Conservation (phyloP, 129 eudicot genomes). For the Artemisia tridentata region DNA sequence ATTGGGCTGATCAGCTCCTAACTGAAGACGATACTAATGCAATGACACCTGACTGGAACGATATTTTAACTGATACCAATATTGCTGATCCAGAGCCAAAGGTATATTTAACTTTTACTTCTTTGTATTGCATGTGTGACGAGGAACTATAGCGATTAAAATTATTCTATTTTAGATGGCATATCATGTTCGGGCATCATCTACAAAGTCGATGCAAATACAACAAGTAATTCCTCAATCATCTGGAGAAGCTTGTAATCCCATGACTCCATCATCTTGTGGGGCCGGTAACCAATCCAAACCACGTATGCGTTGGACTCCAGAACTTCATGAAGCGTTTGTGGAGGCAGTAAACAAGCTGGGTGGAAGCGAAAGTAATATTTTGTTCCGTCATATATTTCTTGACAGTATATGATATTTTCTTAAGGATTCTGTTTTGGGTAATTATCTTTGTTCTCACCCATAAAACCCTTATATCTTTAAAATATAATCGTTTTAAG, state of each 20-base stretch:
- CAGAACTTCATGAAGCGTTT: conserved; percentile 96
- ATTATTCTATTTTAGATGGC: conserved; percentile 35
- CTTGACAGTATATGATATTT: neutral
- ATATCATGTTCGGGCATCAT: conserved; percentile 48
- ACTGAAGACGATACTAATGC: conserved; percentile 62
- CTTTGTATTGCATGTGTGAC: neutral
- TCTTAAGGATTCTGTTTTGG: too few species aligned
- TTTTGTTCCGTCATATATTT: conserved; percentile 1
- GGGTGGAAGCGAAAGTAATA: conserved; percentile 94
- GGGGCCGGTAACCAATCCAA: conserved; percentile 52
- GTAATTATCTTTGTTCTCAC: too few species aligned
- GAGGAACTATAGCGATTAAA: neutral
- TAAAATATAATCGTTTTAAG: too few species aligned
- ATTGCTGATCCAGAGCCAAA: conserved; percentile 56
- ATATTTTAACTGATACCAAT: conserved; percentile 60
- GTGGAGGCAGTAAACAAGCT: conserved; percentile 93
- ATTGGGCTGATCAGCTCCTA: conserved; percentile 80
- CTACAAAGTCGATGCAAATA: conserved; percentile 43
- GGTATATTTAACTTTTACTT: conserved; percentile 33
- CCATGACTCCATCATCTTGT: conserved; percentile 50
- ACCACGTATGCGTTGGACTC: conserved; percentile 99
- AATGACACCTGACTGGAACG: conserved; percentile 77
- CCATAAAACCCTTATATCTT: too few species aligned
- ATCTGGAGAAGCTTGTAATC: conserved; percentile 52
- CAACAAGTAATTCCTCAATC: conserved; percentile 44